A percentile compares a stretch with the other conserved stretches of the same genome.
Evolutionary conservation across 805 yeast genomes (phyloP).

Genomic region (Kazachstania bromeliacearum): DNA sequence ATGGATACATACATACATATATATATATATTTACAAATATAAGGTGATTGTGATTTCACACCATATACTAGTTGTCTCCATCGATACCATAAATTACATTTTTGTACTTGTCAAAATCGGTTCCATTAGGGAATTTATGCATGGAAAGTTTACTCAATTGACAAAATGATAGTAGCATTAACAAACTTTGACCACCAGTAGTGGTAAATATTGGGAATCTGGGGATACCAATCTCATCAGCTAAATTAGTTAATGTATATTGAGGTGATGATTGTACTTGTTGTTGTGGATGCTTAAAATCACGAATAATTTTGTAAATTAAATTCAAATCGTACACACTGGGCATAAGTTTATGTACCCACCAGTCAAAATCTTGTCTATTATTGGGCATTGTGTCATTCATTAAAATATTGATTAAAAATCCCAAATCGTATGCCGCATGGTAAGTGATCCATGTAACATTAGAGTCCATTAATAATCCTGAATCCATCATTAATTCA

Average conservation of each 20-base stretch:
- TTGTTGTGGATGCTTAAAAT: slow-evolving; percentile 17
- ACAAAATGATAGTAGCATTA: slow-evolving; percentile 56
- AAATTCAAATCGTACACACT: slow-evolving; percentile 73
- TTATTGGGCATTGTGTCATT: slow-evolving; percentile 71
- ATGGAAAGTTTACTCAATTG: slow-evolving; percentile 37
- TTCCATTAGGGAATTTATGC: slow-evolving; percentile 28
- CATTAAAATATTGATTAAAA: slow-evolving; percentile 65
- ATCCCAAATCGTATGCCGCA: slow-evolving; percentile 91
- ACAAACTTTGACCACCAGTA: slow-evolving; percentile 54
- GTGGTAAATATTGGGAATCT: slow-evolving; percentile 45
- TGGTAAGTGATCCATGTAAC: slow-evolving; percentile 89
- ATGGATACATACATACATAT: not conserved
- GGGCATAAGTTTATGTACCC: slow-evolving; percentile 69
- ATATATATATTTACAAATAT: not conserved
- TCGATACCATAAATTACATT: slow-evolving; percentile 45
- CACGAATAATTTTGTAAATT: slow-evolving; percentile 30
- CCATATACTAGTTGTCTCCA: slow-evolving; percentile 11
- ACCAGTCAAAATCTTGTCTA: slow-evolving; percentile 66
- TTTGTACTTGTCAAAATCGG: slow-evolving; percentile 33
- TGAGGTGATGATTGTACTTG: slow-evolving; percentile 14
- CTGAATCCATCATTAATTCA: slow-evolving; percentile 75
- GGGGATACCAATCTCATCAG: slow-evolving; percentile 63
- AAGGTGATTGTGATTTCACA: not conserved
- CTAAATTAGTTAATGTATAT: slow-evolving; percentile 43
- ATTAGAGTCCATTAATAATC: slow-evolving; percentile 56